phyloP scores from a whole-genome alignment of 2,329 filamentous ascomycete species.

The Penicillium hesseltinei region DNA sequence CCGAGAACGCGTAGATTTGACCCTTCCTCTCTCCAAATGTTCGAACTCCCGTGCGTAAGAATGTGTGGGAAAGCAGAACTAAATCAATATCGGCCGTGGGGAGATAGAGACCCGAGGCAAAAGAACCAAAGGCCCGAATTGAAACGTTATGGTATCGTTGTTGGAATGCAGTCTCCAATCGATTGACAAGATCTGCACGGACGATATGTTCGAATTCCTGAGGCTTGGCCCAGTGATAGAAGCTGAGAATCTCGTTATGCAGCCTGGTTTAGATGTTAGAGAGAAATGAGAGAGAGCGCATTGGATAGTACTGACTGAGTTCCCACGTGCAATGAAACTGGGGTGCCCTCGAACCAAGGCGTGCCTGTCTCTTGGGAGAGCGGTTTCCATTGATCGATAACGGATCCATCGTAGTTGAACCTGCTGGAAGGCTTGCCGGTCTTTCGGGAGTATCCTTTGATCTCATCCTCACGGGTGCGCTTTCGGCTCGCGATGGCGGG shows the following conservation, averaged over 20 bases:
- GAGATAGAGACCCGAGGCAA: constrained; percentile 76
- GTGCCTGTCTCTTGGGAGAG: constrained; percentile 43
- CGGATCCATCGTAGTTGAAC: constrained; percentile 50
- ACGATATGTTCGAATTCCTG: constrained; percentile 72
- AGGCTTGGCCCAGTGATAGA: constrained; percentile 81
- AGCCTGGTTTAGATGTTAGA: constrained; percentile 53
- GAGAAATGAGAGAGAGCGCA: not conserved
- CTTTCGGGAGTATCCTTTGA: constrained; percentile 58
- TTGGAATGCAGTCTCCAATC: constrained; percentile 62
- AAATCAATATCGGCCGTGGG: constrained; percentile 91
- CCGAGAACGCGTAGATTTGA: constrained; percentile 61
- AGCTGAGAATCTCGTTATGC: constrained; percentile 86
- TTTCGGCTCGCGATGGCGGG: constrained; percentile 65
- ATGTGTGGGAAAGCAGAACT: constrained; percentile 68
- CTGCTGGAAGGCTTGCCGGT: constrained; percentile 53
- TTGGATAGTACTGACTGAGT: constrained; percentile 29
- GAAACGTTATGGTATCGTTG: constrained; percentile 59
- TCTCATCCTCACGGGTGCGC: constrained; percentile 68
- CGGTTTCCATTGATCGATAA: constrained; percentile 56
- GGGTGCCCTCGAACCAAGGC: constrained; percentile 59
- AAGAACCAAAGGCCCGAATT: constrained; percentile 84
- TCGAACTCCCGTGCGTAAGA: constrained; percentile 53
- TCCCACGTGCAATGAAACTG: constrained; percentile 33
- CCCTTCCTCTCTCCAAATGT: constrained; percentile 52
- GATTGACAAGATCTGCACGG: constrained; percentile 68